Base-by-base conservation (phyloP, 257 asterid genomes). In the Solanum rostratum region DNA sequence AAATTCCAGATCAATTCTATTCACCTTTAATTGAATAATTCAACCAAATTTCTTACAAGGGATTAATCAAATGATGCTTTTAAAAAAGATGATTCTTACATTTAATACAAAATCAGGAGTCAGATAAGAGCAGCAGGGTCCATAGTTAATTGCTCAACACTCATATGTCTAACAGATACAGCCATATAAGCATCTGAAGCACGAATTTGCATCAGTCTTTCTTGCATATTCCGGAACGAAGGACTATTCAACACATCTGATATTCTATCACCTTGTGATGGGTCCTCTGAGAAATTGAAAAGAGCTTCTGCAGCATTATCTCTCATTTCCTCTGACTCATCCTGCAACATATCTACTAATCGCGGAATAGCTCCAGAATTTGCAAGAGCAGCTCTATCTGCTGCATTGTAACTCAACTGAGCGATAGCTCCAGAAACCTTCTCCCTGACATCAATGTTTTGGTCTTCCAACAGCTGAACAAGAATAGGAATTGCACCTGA, bases 271-370 rank as follows among this genome's bases (percentile, higher is more conserved):
- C 89, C 86, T 37, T 85, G 87, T 43, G 66, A 87, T 0, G 94
- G 91, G 85, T 91, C 95, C 81, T 81, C 81, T 45, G 92, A 89
- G 84, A 91, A 89, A 83, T 89, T 88, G 19, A 90, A 86, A 6
- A 90, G 93, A 45, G 97, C 91, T 85, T 92, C 93, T 1, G 92
- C 91, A 53, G 88, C 94, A 88, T 89, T 90, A 27, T 90, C 92
- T 84, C 88, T 89, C 87, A 87, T 54, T 88, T 88, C 94, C 46
- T 86, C 88, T 0, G 88, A 88, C 86, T 90, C 92, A 11, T 85
- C 88, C 54, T 86, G 88, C 69, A 91, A 80, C 90, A 89, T 65
- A 69, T 59, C 79, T 43, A 90, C 80, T 39, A 91, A 91, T 27
- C 29, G 33, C 0, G 89, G 90, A 78, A 92, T 88, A 20, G 89